Conservation (phyloP, 305 asterid species). For the Solanum hybrid region DNA sequence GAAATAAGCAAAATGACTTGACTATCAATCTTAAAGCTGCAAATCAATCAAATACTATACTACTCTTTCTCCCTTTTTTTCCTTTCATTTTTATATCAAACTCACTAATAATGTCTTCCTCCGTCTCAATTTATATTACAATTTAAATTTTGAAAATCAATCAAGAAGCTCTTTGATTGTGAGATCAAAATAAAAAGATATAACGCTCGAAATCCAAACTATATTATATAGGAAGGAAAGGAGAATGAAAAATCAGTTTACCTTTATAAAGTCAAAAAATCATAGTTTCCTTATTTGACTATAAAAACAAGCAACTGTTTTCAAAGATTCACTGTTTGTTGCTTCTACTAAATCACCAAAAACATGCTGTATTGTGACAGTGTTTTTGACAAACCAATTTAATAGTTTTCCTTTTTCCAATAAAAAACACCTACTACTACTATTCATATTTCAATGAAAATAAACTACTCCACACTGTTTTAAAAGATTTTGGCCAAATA, state of each 20-base stretch:
- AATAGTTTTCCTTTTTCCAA: background rate
- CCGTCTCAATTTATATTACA: no score
- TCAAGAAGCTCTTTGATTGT: background rate
- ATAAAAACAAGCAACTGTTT: background rate
- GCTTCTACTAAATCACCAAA: background rate
- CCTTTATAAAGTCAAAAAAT: background rate
- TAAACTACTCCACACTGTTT: background rate
- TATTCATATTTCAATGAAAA: background rate
- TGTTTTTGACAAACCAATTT: background rate
- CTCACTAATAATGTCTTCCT: background rate
- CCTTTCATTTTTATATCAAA: background rate
- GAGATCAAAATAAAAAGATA: no score
- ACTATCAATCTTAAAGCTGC: background rate
- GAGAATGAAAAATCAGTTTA: background rate
- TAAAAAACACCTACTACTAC: background rate
- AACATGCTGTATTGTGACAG: background rate
- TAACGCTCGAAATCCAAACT: fast-evolving
- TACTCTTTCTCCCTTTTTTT: background rate
- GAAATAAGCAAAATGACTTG: background rate
- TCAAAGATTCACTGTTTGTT: background rate
- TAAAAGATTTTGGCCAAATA: background rate
- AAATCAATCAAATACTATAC: background rate
- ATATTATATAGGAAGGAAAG: background rate
- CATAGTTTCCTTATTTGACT: background rate
- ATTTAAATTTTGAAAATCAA: background rate